Evolutionary conservation across 2,329 filamentous ascomycete genomes (phyloP), one percentile per base, ranked within the genome.

Genomic region (Alternaria alternata): DNA sequence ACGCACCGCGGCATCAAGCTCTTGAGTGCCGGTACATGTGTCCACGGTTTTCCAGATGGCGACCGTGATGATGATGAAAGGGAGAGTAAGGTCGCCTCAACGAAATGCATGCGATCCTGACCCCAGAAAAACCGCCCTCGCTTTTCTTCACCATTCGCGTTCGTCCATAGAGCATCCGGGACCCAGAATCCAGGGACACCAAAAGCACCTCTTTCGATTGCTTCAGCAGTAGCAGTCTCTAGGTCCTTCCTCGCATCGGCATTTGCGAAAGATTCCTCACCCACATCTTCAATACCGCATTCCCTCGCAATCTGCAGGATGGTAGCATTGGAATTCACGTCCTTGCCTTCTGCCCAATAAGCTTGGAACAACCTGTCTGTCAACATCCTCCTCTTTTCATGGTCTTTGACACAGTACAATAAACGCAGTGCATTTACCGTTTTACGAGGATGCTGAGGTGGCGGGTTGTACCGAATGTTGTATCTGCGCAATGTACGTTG

Each of bases 41-140:
- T 52, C 71, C 69, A 71, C 4, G 3, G 54, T 51, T 7, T 41
- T 44, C 18, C 43, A 59, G 24, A 14, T 3, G 54, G 22, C 26
- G 32, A 9, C 1, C 20, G 8, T 0, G 36, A 36, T 20, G 18
- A 24, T n/a, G 28, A 12, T 26, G 48, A 7, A 8, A 24, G 22
- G 5, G 28, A 20, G 4, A 41, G 18, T 7, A 77, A 49, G 4
- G 68, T 62, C 1, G 73, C 75, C 46, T 78, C 75, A 3, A 77
- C 75, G 41, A 78, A 76, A 49, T 77, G 74, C 74, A 78, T 77
- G 0, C 73, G 68, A 62, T 77, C 75, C 52, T 78, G 75, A 1
- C 75, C 75, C 75, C 74, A 78, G 26, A 69, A 77, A 48, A 74
- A 75, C 8, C 75, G 57, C 0, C 74, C 75, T 5, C 20, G 48